These are phyloP conservation scores for Rutidosis leptorrhynchoides DNA, from an alignment of 129 eudicot species.

Conservation along the genomic window DNA sequence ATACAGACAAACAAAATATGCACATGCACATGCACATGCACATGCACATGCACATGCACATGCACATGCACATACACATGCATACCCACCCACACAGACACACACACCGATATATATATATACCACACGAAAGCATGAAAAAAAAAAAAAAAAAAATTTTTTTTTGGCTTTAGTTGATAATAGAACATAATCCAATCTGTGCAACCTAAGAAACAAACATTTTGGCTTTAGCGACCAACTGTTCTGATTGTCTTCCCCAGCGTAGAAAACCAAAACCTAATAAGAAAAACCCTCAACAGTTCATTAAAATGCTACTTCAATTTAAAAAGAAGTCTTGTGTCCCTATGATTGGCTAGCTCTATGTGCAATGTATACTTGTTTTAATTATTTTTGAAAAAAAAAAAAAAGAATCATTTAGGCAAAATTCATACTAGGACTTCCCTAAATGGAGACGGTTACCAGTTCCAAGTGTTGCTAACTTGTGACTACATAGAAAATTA, in stretches of 20 bases:
- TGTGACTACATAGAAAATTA: background rate
- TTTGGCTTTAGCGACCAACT: background rate
- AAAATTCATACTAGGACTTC: background rate
- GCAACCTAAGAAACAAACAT: conserved; percentile 9
- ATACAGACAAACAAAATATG: too few relatives aligned
- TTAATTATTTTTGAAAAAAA: too few relatives aligned
- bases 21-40: too few relatives aligned
- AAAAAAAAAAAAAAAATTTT: too few relatives aligned
- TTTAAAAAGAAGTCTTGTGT: background rate
- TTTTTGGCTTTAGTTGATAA: too few relatives aligned
- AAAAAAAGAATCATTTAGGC: background rate
- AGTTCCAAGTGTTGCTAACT: background rate
- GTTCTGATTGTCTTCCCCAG: background rate
- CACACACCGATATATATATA: too few relatives aligned
- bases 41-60: too few relatives aligned
- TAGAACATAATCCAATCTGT: background rate
- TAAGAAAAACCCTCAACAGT: background rate
- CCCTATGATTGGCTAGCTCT: conserved; percentile 8
- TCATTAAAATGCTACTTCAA: background rate
- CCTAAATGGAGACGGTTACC: too few relatives aligned
- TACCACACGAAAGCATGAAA: too few relatives aligned
- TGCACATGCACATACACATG: too few relatives aligned
- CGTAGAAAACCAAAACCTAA: conserved; percentile 2
- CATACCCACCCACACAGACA: too few relatives aligned
- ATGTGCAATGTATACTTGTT: background rate